Evolutionary conservation across 192 early-diverging fungal genomes (phyloP).

Genomic region (Rhizophlyctis rosea): DNA sequence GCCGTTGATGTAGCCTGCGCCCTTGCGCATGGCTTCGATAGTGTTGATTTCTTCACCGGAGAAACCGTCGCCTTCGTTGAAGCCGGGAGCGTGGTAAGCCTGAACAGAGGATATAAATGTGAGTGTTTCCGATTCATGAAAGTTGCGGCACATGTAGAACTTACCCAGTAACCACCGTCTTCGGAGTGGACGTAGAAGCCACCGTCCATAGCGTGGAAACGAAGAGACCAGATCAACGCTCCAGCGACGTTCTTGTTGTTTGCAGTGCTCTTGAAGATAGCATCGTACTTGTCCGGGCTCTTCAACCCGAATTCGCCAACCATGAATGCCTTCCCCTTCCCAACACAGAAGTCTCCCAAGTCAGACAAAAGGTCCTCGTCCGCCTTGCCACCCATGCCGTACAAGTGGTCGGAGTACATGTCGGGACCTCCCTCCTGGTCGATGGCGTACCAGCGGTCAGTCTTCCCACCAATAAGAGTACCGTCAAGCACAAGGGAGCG

Average conservation of each 20-base stretch:
- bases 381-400: conserved; percentile 14
- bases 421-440: conserved; percentile 10
- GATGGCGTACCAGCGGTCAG: conserved; percentile 1
- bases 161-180: no score
- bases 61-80: background rate
- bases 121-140: no score
- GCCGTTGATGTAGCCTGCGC: no score
- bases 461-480: conserved; percentile 17
- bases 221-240: conserved; percentile 21
- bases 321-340: conserved; percentile 22
- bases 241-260: conserved; percentile 13
- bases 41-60: no score
- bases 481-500: conserved; percentile 25
- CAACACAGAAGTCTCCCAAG: background rate
- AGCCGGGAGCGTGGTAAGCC: background rate
- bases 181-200: conserved; percentile 35
- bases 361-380: conserved; percentile 1
- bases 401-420: conserved; percentile 20
- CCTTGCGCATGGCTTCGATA: no score
- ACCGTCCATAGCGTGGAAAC: conserved; percentile 20
- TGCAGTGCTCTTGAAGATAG: conserved; percentile 11
- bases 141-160: no score
- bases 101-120: no score
- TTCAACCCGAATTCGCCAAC: conserved; percentile 23
- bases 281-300: conserved; percentile 1